A percentile compares a stretch with the other conserved stretches of the same genome.
These are phyloP conservation scores for Myrica gale DNA, from an alignment of 306 rosid genomes.

Conservation along the genomic window DNA sequence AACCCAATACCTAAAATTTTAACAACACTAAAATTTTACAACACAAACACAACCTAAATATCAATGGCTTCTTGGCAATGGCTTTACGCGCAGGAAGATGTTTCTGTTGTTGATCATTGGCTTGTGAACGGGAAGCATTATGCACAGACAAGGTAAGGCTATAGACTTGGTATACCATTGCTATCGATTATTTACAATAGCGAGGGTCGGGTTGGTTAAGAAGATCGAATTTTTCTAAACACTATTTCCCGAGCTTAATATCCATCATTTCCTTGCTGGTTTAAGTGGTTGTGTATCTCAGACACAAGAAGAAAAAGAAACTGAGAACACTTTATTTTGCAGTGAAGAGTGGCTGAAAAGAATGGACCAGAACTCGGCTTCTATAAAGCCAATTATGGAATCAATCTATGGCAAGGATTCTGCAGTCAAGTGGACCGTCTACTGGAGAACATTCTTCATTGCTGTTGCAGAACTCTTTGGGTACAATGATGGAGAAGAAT, in stretches of 20 bases:
- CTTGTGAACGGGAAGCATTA: slow-evolving; percentile 85
- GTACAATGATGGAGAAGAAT: slow-evolving; percentile 85
- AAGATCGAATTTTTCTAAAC: not conserved
- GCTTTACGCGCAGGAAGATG: slow-evolving; percentile 59
- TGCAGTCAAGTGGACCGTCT: slow-evolving; percentile 85
- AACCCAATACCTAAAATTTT: no score
- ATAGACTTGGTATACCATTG: not conserved
- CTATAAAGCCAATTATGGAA: slow-evolving; percentile 76
- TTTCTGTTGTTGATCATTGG: slow-evolving; percentile 77
- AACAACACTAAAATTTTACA: no score
- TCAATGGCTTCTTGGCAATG: slow-evolving; percentile 14
- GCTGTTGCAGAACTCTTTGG: slow-evolving; percentile 88
- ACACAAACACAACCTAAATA: no score
- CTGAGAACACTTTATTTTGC: slow-evolving; percentile 28
- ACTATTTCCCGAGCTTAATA: not conserved
- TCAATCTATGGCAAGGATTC: slow-evolving; percentile 79
- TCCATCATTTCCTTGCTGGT: not conserved
- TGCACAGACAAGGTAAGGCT: slow-evolving; percentile 71
- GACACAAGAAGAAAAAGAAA: not conserved
- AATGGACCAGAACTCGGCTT: slow-evolving; percentile 53
- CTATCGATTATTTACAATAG: not conserved
- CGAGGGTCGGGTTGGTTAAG: not conserved
- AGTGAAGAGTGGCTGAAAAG: slow-evolving; percentile 98
- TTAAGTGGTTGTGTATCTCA: not conserved
- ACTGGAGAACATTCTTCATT: slow-evolving; percentile 92